Evolutionary conservation across 495 filamentous ascomycete species (phyloP).

Genomic region (Tuber indicum): DNA sequence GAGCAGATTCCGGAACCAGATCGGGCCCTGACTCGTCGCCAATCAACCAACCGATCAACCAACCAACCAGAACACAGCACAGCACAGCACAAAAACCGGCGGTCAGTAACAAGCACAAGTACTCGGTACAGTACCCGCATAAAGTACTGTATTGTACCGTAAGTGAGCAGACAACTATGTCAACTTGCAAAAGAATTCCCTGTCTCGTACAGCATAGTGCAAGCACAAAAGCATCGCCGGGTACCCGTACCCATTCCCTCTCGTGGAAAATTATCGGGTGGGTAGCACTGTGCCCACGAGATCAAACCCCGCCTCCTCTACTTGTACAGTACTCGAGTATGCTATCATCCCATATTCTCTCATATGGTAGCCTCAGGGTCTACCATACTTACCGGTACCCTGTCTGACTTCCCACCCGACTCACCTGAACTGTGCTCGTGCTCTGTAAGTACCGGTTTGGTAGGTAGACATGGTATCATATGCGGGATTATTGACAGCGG

Average conservation of each 20-base stretch:
- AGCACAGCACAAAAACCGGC: background rate
- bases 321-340: background rate
- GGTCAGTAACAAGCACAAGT: background rate
- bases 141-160: no score
- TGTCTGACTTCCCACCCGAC: background rate
- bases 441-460: background rate
- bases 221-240: background rate
- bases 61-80: background rate
- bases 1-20: background rate
- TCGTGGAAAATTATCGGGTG: background rate
- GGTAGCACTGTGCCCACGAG: no score
- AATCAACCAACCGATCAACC: background rate
- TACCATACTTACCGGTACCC: background rate
- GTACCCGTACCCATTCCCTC: background rate
- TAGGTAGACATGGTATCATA: background rate
- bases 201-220: background rate
- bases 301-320: no score
- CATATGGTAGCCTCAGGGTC: background rate
- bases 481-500: background rate
- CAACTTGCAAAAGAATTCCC: background rate
- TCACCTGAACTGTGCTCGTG: background rate
- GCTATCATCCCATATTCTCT: no score
- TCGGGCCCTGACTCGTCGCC: background rate
- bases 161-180: background rate
- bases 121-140: background rate